phyloP scores from a whole-genome alignment of 2,329 filamentous ascomycete species.

The Paecilomyces fulvus region DNA sequence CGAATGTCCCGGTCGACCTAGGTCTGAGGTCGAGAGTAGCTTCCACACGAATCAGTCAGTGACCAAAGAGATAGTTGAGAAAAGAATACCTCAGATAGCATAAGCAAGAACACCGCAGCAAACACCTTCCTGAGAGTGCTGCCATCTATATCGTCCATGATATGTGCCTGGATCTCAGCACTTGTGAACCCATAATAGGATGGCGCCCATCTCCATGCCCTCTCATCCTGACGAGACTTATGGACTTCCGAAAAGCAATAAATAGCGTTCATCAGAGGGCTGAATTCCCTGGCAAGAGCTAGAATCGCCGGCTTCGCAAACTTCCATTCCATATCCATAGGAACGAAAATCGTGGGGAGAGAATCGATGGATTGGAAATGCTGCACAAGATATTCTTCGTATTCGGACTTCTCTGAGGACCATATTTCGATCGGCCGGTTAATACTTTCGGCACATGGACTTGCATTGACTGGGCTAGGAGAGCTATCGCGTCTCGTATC shows the following conservation, averaged over 20 bases:
- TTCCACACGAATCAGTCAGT: conserved; percentile 6
- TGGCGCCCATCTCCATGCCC: conserved; percentile 18
- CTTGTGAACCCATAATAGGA: conserved; percentile 23
- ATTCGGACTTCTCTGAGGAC: conserved; percentile 12
- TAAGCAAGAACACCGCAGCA: conserved; percentile 23
- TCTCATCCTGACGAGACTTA: conserved; percentile 18
- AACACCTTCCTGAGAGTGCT: conserved; percentile 17
- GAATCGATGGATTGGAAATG: conserved; percentile 20
- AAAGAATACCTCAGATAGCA: conserved; percentile 25
- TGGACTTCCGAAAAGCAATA: conserved; percentile 28
- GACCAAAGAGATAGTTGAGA: neutral
- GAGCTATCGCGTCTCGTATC: conserved; percentile 9
- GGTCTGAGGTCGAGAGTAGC: conserved; percentile 20
- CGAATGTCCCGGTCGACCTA: conserved; percentile 17
- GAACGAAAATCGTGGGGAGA: conserved; percentile 23
- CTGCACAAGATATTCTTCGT: conserved; percentile 22
- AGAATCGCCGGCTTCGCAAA: conserved; percentile 19
- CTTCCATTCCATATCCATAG: conserved; percentile 24
- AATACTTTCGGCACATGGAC: conserved; percentile 4
- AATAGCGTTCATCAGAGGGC: conserved; percentile 19
- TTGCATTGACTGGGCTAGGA: neutral
- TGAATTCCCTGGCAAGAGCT: conserved; percentile 16
- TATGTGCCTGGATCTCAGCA: conserved; percentile 19
- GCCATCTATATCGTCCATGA: conserved; percentile 18
- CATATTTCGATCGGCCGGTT: conserved; percentile 8